phyloP scores from a whole-genome alignment of 345 rosid genomes.

The Eucalyptus viminalis region DNA sequence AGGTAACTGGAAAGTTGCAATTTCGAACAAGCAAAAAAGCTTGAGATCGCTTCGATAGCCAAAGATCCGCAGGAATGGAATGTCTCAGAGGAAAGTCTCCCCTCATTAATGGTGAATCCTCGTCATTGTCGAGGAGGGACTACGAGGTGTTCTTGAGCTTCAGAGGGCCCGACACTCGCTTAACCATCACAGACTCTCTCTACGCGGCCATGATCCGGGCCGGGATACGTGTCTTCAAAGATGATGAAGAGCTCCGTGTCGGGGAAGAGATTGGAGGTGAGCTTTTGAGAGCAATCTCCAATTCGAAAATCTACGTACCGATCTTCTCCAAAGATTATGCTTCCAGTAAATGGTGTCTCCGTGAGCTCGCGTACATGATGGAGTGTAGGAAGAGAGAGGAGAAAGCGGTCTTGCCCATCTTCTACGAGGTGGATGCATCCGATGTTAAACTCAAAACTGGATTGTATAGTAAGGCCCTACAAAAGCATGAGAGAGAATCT shows the following conservation, averaged over 20 bases:
- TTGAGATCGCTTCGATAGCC: background rate
- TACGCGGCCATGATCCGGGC: background rate
- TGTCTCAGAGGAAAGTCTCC: accelerated
- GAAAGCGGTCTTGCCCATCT: background rate
- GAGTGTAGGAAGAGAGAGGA: background rate
- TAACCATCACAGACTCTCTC: background rate
- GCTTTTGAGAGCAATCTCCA: too few species aligned
- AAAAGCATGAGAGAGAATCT: accelerated
- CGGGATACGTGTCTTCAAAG: background rate
- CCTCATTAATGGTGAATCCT: background rate
- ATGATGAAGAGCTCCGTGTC: too few species aligned
- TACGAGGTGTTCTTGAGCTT: background rate
- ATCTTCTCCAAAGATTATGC: background rate
- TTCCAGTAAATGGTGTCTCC: background rate
- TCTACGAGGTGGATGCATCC: background rate
- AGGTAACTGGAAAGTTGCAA: background rate
- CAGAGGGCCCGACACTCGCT: background rate
- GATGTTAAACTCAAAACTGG: background rate
- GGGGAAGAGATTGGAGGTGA: too few species aligned
- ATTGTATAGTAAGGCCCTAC: accelerated
- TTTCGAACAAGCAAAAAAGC: background rate
- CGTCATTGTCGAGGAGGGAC: accelerated
- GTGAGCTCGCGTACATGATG: background rate
- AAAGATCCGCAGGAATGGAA: background rate
- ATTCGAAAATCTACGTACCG: too few species aligned